A percentile compares a stretch with the other conserved stretches of the same genome.
These are phyloP conservation scores for Nigrospora oryzae DNA, from an alignment of 2,329 filamentous ascomycete species.

Conservation along the genomic window DNA sequence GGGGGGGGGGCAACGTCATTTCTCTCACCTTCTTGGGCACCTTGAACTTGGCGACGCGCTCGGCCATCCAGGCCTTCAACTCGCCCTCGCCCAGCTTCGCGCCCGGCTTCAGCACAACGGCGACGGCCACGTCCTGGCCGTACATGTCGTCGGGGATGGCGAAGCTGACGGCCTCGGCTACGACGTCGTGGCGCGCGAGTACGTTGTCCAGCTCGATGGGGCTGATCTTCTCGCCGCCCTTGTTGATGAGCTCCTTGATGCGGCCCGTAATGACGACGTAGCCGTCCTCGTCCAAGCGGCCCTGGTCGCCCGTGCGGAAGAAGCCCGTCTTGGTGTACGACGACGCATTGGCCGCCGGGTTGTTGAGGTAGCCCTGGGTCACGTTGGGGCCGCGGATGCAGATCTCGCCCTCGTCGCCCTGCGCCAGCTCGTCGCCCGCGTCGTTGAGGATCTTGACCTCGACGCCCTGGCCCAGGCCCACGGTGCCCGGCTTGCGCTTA, in stretches of 20 bases:
- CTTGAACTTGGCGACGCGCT: constrained; percentile 75
- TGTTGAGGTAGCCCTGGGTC: constrained; percentile 80
- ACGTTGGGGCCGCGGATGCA: constrained; percentile 78
- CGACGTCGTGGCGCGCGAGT: constrained; percentile 61
- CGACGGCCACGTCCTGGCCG: constrained; percentile 73
- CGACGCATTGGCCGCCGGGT: constrained; percentile 63
- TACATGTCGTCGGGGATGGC: constrained; percentile 76
- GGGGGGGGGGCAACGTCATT: background rate
- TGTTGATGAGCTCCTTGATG: constrained; percentile 90
- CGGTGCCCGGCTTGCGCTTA: constrained; percentile 71
- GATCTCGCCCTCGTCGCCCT: constrained; percentile 70
- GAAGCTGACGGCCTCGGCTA: constrained; percentile 76
- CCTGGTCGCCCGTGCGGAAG: constrained; percentile 84
- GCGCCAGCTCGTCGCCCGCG: constrained; percentile 57
- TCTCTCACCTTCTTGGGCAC: constrained; percentile 65
- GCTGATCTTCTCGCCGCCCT: constrained; percentile 83
- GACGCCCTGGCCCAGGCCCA: constrained; percentile 76
- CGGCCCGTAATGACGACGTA: constrained; percentile 83
- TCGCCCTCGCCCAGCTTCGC: constrained; percentile 47
- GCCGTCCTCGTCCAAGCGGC: constrained; percentile 69
- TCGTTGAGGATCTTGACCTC: constrained; percentile 71
- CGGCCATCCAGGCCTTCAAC: constrained; percentile 59
- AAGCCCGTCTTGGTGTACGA: constrained; percentile 67
- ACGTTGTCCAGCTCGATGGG: constrained; percentile 84
- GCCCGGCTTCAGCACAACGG: constrained; percentile 64